phyloP scores from a whole-genome alignment of 257 asterid species.

The Marsdenia floribunda region DNA sequence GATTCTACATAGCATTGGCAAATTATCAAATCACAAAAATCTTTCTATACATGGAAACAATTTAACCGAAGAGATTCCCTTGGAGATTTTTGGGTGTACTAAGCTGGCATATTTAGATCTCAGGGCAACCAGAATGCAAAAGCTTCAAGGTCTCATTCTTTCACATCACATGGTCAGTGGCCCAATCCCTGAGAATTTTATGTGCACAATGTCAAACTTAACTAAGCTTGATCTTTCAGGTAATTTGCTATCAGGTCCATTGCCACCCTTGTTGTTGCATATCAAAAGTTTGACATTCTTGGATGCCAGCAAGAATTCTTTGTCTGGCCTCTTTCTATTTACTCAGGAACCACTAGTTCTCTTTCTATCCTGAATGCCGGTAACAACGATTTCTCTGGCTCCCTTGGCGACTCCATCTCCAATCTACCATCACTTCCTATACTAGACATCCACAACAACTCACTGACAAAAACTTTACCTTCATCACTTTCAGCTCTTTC shows the following conservation, averaged over 20 bases:
- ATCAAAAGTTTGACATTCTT: slow-evolving; percentile 46
- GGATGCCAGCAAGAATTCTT: slow-evolving; percentile 58
- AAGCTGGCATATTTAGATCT: slow-evolving; percentile 60
- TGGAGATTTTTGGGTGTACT: slow-evolving; percentile 57
- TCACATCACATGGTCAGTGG: slow-evolving; percentile 59
- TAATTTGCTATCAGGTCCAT: slow-evolving; percentile 48
- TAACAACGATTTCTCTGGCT: slow-evolving; percentile 45
- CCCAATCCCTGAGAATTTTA: slow-evolving; percentile 39
- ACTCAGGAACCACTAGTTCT: slow-evolving; percentile 25
- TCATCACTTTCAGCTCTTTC: slow-evolving; percentile 49
- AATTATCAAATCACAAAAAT: slow-evolving; percentile 57
- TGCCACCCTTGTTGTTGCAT: slow-evolving; percentile 51
- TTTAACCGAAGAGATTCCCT: slow-evolving; percentile 52
- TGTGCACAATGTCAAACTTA: slow-evolving; percentile 30
- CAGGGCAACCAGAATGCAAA: slow-evolving; percentile 43
- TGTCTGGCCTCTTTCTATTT: slow-evolving; percentile 42
- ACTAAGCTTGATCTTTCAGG: slow-evolving; percentile 57
- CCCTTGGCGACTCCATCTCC: slow-evolving; percentile 39
- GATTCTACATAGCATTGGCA: slow-evolving; percentile 55
- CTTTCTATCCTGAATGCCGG: slow-evolving; percentile 62
- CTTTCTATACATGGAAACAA: slow-evolving; percentile 64
- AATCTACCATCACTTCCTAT: slow-evolving; percentile 49
- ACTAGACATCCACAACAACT: slow-evolving; percentile 64
- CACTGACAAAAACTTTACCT: slow-evolving; percentile 46
- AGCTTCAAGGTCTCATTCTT: slow-evolving; percentile 68